Evolutionary conservation across 108 stramenopile genomes (phyloP).

Genomic region (Heterococcus sp.): DNA sequence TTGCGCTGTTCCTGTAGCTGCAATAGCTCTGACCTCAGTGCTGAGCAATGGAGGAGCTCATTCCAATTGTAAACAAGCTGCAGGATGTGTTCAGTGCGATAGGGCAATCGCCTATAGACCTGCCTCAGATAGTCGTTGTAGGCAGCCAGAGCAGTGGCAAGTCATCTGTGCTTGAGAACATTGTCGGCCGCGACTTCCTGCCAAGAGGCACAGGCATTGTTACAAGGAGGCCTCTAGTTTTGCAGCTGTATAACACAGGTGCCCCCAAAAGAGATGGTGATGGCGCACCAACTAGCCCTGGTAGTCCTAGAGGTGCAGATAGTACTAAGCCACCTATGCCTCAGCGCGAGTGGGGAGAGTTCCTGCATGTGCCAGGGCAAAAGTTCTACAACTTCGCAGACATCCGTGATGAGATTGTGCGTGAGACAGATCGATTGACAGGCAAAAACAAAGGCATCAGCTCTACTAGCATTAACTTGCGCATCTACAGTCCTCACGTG

Average conservation of each 20-base stretch:
- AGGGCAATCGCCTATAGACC: slow-evolving; percentile 80
- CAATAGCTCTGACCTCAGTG: background rate
- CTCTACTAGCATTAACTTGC: slow-evolving; percentile 83
- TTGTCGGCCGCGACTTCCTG: slow-evolving; percentile 76
- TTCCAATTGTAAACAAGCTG: slow-evolving; percentile 95
- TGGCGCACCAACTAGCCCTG: slow-evolving; percentile 1
- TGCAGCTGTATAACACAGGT: slow-evolving; percentile 65
- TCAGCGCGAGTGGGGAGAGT: slow-evolving; percentile 67
- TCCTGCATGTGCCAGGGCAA: slow-evolving; percentile 81
- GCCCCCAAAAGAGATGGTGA: slow-evolving; percentile 7
- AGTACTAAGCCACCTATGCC: slow-evolving; percentile 16
- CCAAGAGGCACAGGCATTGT: slow-evolving; percentile 96
- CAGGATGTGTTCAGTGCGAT: slow-evolving; percentile 96
- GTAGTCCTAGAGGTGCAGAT: background rate
- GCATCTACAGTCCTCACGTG: slow-evolving; percentile 86
- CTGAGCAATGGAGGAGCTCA: slow-evolving; percentile 84
- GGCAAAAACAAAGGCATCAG: slow-evolving; percentile 87
- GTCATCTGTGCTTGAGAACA: slow-evolving; percentile 88
- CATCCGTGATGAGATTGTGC: slow-evolving; percentile 85
- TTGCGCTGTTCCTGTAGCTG: no score
- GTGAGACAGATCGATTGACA: slow-evolving; percentile 89
- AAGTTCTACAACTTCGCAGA: slow-evolving; percentile 79
- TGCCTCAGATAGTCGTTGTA: slow-evolving; percentile 95
- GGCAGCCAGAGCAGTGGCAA: slow-evolving; percentile 88
- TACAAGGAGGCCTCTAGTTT: slow-evolving; percentile 85